Evolutionary conservation across 352 stramenopile genomes (phyloP), one percentile per base, ranked within the genome.

Genomic region (Pythium aphanidermatum): DNA sequence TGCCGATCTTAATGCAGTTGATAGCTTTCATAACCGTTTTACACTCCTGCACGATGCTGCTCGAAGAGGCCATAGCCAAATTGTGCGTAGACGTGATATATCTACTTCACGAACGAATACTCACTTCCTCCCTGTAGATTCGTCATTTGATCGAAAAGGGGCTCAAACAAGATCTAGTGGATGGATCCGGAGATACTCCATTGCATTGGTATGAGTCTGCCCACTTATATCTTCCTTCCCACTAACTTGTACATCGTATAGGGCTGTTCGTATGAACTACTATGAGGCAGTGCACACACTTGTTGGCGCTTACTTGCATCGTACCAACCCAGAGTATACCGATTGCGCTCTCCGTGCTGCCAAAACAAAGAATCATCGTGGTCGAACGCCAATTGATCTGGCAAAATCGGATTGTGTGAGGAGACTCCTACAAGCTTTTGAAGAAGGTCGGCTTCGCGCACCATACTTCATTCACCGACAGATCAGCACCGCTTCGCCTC

Each of bases 31-130:
- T 47, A 89, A 89, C 35, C 58, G 60, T 1, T 85, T 83, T 46
- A 77, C 76, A 11, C 41, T 89, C 8, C 41, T 89, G 13, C 76
- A 89, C 34, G 76, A 89, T 39, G 66, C 70, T 16, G 74, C 71
- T 28, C 60, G 76, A 37, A 58, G 71, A 28, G 76, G 76, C 3
- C 67, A 85, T 42, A 49, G 48, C 4, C 34, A 62, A 46, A 70
- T 86, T 27, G 74, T 88, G 60, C 14, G 64, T 43, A 10, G 35
- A 23, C 17, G 20, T 28, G 28, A 6, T 34, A 5, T 26, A 9
- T 12, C 9, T 16, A 23, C 2, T 6, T 40, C 16, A 11, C 17
- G 10, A 16, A 14, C 9, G 12, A 27, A 16, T 25, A 30, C 20
- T 32, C 13, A 28, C 30, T 10, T 37, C 28, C 2, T n/a, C 23